These are phyloP conservation scores for Phytophthora uliginosa DNA, from an alignment of 352 stramenopile genomes.

Conservation along the genomic window DNA sequence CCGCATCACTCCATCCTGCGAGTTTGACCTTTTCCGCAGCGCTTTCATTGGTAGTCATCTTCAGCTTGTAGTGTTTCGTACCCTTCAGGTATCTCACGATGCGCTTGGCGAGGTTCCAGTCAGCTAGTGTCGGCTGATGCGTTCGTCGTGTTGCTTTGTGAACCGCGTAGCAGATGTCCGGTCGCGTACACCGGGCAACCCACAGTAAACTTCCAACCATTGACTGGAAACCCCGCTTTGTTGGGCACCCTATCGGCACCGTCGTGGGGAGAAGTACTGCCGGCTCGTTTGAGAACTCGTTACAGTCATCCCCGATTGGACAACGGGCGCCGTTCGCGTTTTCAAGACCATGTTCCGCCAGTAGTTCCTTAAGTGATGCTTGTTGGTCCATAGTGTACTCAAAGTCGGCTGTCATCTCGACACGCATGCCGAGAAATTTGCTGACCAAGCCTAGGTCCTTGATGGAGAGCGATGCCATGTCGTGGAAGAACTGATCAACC, in stretches of 20 bases:
- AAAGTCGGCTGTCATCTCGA: not conserved
- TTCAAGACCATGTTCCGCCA: slow-evolving; percentile 20
- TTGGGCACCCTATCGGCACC: not conserved
- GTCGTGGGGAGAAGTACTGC: too few relatives aligned
- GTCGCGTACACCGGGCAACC: slow-evolving; percentile 36
- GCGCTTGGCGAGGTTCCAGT: slow-evolving; percentile 24
- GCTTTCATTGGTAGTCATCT: too few relatives aligned
- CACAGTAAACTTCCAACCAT: slow-evolving; percentile 43
- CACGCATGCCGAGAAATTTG: slow-evolving; percentile 43
- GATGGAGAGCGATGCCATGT: slow-evolving; percentile 26
- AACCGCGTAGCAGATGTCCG: slow-evolving; percentile 36
- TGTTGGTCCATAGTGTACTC: slow-evolving; percentile 33
- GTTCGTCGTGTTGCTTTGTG: slow-evolving; percentile 22
- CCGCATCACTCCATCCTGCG: too few relatives aligned
- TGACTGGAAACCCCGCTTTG: slow-evolving; percentile 40
- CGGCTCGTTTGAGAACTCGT: not conserved
- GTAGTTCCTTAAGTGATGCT: slow-evolving; percentile 22
- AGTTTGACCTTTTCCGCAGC: too few relatives aligned
- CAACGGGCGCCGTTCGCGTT: slow-evolving; percentile 22
- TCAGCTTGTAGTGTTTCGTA: too few relatives aligned
- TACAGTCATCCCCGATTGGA: slow-evolving; percentile 13
- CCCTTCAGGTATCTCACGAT: too few relatives aligned
- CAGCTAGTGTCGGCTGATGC: slow-evolving; percentile 4
- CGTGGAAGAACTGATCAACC: slow-evolving; percentile 7
- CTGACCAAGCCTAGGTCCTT: slow-evolving; percentile 37